Evolutionary conservation across 148 eudicot genomes (phyloP).

Genomic region (Rhododendron simsii): DNA sequence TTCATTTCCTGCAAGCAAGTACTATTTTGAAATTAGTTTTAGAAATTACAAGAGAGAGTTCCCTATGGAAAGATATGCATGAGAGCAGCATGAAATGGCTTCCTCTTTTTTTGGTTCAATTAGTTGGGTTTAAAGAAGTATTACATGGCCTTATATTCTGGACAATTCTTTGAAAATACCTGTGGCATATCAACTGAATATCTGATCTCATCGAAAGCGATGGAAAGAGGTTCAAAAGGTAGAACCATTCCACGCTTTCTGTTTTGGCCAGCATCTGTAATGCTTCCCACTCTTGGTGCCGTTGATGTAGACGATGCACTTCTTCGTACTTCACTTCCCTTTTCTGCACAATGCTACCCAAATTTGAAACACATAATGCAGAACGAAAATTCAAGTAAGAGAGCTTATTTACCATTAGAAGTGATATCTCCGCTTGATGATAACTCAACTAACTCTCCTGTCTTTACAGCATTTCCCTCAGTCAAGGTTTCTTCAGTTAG

Average conservation of each 20-base stretch:
- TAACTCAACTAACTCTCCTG: slow-evolving; percentile 17
- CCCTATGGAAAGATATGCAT: not conserved
- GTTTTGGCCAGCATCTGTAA: slow-evolving; percentile 5
- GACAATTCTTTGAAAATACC: slow-evolving; percentile 12
- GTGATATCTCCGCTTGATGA: slow-evolving; percentile 17
- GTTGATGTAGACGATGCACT: slow-evolving; percentile 16
- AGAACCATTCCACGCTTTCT: slow-evolving; percentile 43
- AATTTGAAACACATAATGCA: not conserved
- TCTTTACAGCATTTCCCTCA: slow-evolving; percentile 18
- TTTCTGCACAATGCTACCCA: slow-evolving; percentile 13
- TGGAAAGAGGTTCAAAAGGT: slow-evolving; percentile 38
- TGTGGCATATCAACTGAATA: slow-evolving; percentile 48
- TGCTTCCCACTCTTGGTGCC: slow-evolving; percentile 24
- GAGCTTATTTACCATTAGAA: slow-evolving; percentile 13
- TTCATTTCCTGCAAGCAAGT: slow-evolving; percentile 35
- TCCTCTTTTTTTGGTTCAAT: not conserved
- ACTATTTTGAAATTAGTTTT: not conserved
- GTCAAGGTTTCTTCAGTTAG: slow-evolving; percentile 28
- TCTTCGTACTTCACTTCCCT: slow-evolving; percentile 13
- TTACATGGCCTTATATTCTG: not conserved
- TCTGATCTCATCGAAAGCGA: slow-evolving; percentile 30
- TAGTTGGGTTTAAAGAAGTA: not conserved
- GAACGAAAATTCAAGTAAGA: not conserved
- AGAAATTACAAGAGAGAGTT: not conserved
- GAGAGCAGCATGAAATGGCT: not conserved